These are phyloP conservation scores for Apiosordaria backusii DNA, from an alignment of 495 filamentous ascomycete genomes.

Conservation along the genomic window DNA sequence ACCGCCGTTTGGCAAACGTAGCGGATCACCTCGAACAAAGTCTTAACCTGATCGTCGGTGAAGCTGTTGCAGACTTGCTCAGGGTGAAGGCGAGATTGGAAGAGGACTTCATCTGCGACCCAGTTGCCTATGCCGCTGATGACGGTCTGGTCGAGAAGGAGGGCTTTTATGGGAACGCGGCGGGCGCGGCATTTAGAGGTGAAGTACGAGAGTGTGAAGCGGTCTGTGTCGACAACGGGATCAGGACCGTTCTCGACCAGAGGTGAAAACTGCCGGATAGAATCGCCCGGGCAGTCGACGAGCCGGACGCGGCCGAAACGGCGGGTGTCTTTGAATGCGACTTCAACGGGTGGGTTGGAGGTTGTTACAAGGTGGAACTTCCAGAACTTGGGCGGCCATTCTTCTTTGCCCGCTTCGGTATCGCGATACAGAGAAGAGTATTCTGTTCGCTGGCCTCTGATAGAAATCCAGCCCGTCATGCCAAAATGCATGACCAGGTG, in stretches of 20 bases:
- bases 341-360: slow-evolving; percentile 55
- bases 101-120: slow-evolving; percentile 92
- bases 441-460: slow-evolving; percentile 67
- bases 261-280: slow-evolving; percentile 73
- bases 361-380: slow-evolving; percentile 73
- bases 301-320: slow-evolving; percentile 74
- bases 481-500: slow-evolving; percentile 92
- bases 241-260: slow-evolving; percentile 91
- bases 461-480: slow-evolving; percentile 88
- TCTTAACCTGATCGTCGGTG: slow-evolving; percentile 62
- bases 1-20: slow-evolving; percentile 77
- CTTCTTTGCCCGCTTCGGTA: slow-evolving; percentile 38
- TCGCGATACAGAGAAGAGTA: slow-evolving; percentile 44
- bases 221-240: slow-evolving; percentile 76
- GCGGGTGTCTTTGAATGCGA: slow-evolving; percentile 80
- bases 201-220: slow-evolving; percentile 71
- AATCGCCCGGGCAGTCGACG: slow-evolving; percentile 69
- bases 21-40: slow-evolving; percentile 67
- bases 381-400: slow-evolving; percentile 88
- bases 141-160: slow-evolving; percentile 83
- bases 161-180: slow-evolving; percentile 78
- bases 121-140: slow-evolving; percentile 95
- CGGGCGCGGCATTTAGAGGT: slow-evolving; percentile 63
- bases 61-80: slow-evolving; percentile 89
- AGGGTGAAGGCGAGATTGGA: slow-evolving; percentile 81